These are phyloP conservation scores for Saccharomycopsis sp. DNA, from an alignment of 805 yeast species.

Conservation along the genomic window DNA sequence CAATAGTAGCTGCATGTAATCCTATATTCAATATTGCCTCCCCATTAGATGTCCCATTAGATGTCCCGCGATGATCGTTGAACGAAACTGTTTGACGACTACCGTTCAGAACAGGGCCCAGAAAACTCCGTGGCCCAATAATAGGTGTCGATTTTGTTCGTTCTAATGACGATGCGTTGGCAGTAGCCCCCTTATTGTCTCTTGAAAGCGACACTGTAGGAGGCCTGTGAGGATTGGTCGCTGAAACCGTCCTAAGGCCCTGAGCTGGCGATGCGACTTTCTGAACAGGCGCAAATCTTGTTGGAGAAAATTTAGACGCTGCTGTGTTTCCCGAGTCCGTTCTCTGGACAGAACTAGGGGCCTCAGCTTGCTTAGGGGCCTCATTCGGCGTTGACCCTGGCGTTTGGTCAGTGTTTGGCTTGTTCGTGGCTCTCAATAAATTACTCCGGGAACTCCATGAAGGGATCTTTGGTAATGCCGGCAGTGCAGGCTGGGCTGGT, in stretches of 20 bases:
- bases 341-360: no score
- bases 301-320: background rate
- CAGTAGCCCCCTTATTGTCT: background rate
- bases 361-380: no score
- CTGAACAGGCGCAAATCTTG: background rate
- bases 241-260: background rate
- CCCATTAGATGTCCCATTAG: no score
- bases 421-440: slow-evolving; percentile 2
- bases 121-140: background rate
- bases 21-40: background rate
- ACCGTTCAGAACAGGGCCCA: background rate
- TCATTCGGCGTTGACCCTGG: no score
- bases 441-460: slow-evolving; percentile 14
- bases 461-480: slow-evolving; percentile 7
- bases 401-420: no score
- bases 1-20: background rate
- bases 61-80: background rate
- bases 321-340: no score
- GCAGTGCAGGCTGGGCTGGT: background rate
- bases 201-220: background rate
- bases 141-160: background rate
- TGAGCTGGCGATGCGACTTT: background rate
- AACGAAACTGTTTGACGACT: background rate
- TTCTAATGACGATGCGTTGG: background rate
- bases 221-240: background rate